Conservation (phyloP, 352 stramenopile genomes). For the Phytophthora cryptogea region DNA sequence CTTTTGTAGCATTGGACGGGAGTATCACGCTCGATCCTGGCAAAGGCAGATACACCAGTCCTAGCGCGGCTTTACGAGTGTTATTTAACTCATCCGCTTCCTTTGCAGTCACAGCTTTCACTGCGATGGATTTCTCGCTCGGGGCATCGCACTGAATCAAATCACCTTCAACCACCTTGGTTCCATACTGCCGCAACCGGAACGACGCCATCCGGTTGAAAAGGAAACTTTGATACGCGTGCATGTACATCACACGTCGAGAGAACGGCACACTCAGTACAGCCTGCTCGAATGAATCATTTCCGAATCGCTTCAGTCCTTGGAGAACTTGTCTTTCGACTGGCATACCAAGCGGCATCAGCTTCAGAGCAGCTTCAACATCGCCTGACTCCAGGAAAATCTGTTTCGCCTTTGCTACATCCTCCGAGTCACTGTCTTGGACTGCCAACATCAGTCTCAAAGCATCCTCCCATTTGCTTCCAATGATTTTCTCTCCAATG, state of each 20-base stretch:
- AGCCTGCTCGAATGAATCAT: conserved; percentile 55
- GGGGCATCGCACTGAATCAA: conserved; percentile 39
- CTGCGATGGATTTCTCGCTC: conserved; percentile 8
- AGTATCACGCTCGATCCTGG: conserved; percentile 55
- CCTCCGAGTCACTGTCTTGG: conserved; percentile 40
- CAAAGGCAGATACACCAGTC: conserved; percentile 59
- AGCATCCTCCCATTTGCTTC: conserved; percentile 59
- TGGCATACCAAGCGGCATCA: conserved; percentile 47
- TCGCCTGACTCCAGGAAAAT: conserved; percentile 50
- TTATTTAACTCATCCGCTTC: conserved; percentile 51
- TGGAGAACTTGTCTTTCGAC: conserved; percentile 67
- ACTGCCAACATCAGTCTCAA: conserved; percentile 52
- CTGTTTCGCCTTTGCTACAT: conserved; percentile 44
- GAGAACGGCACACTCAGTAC: conserved; percentile 57
- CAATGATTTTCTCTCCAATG: conserved; percentile 71
- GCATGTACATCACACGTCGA: conserved; percentile 72
- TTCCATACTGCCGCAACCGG: conserved; percentile 45
- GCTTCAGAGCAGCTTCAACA: conserved; percentile 60
- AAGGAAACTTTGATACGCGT: conserved; percentile 79
- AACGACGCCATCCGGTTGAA: conserved; percentile 72
- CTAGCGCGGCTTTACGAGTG: conserved; percentile 28
- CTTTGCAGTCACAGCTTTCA: conserved; percentile 41
- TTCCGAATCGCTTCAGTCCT: conserved; percentile 65
- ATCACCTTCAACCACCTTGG: conserved; percentile 58
- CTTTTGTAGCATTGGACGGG: conserved; percentile 50